Conservation (phyloP, 495 filamentous ascomycete genomes). For the Poronia punctata region DNA sequence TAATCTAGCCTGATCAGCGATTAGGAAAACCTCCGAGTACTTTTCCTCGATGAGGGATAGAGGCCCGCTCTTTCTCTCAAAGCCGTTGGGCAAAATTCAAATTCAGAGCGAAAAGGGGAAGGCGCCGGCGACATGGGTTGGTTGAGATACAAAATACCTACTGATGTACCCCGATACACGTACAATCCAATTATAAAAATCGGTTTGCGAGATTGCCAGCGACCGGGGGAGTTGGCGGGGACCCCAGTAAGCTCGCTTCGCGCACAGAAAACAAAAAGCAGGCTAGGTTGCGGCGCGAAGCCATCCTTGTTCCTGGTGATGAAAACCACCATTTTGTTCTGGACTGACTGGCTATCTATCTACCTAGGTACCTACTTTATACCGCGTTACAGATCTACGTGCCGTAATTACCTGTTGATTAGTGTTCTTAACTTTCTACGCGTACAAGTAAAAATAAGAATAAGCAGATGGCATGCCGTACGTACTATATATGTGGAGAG, state of each 20-base stretch:
- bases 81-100: conserved; percentile 40
- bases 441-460: too few relatives aligned
- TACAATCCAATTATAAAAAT: too few relatives aligned
- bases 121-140: conserved; percentile 26
- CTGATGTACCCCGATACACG: not conserved
- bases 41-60: conserved; percentile 21
- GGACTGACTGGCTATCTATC: not conserved
- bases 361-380: not conserved
- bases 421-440: too few relatives aligned
- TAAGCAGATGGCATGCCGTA: too few relatives aligned
- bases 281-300: conserved; percentile 11
- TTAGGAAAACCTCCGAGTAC: conserved; percentile 40
- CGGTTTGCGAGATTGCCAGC: conserved; percentile 31
- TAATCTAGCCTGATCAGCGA: conserved; percentile 32
- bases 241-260: conserved; percentile 43
- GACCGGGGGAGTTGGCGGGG: conserved; percentile 24
- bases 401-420: too few relatives aligned
- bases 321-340: conserved; percentile 1
- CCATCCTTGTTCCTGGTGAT: conserved; percentile 5
- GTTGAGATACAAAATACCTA: too few relatives aligned
- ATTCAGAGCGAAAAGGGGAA: conserved; percentile 33
- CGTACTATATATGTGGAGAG: too few relatives aligned
- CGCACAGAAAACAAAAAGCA: conserved; percentile 31
- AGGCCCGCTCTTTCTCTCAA: conserved; percentile 41
- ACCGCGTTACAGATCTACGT: too few relatives aligned